Evolutionary conservation across 345 rosid species (phyloP), one percentile per base, ranked within the genome.

Genomic region (Citrus hindsii): DNA sequence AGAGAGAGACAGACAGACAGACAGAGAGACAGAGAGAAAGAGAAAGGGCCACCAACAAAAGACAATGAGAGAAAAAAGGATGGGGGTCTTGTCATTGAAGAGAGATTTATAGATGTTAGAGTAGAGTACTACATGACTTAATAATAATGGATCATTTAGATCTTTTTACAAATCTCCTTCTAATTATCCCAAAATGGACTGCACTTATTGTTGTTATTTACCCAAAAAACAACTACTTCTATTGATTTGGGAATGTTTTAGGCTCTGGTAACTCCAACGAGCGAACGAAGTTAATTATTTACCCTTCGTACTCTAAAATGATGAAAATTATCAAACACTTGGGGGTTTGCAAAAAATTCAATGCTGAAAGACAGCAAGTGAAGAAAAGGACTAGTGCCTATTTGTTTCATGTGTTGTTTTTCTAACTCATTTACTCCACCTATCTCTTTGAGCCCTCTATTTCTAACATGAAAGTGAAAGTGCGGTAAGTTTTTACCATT

Each of bases 321-420:
- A 64, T 62, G 51, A 46, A 46, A 46, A 46, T 46, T 46, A 13
- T 46, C 51, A 46, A 46, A 46, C 51, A 13, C 51, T 19, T 71
- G 74, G 73, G 76, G 56, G 80, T 69, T 69, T 42, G 73, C 24
- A 40, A 65, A 70, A 73, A 90, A 80, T 55, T n/a, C 79, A 58
- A 76, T 86, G 86, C 81, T 85, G 85, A 35, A 82, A 71, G 82
- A 71, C 78, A 83, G 74, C 37, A 74, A 78, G 82, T 79, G 22
- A 18, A 53, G 1, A 53, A 53, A 18, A 53, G 22, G 88, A 88
- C 84, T 40, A 72, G 84, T 81, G 77, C 92, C 85, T 79, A 67
- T 82, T 82, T 86, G 90, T 86, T 86, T 90, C 94, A 90, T 92
- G 88, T 78, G 97, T 88, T 73, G 93, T 88, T 91, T 91, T 84